These are phyloP conservation scores for Brassica hybrid DNA, from an alignment of 441 rosid species.

Conservation along the genomic window DNA sequence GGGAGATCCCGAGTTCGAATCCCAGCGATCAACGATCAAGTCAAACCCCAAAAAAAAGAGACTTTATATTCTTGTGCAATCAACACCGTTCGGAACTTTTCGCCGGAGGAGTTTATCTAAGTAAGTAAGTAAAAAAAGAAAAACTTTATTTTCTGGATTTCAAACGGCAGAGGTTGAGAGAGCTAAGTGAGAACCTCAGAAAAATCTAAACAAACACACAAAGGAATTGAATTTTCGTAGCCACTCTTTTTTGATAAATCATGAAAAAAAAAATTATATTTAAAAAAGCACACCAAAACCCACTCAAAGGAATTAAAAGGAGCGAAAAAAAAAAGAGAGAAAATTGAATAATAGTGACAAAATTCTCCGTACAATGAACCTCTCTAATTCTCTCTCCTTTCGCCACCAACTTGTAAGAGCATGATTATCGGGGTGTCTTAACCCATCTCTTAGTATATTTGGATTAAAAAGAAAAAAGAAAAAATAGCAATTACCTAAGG, in stretches of 20 bases:
- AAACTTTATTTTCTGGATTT: neutral
- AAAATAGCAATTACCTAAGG: too few species aligned
- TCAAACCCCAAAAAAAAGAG: neutral
- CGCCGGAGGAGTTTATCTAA: neutral
- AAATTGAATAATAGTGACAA: constrained; percentile 22
- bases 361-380: constrained; percentile 32
- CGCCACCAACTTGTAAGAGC: constrained; percentile 9
- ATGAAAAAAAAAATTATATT: neutral
- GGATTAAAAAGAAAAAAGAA: too few species aligned
- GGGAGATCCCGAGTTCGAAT: neutral
- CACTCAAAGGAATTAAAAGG: constrained; percentile 6
- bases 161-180: constrained; percentile 9
- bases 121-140: too few species aligned
- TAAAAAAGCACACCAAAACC: constrained; percentile 20
- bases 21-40: constrained; percentile 26
- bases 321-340: neutral
- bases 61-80: neutral
- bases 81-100: constrained; percentile 13
- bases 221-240: constrained; percentile 3
- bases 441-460: too few species aligned
- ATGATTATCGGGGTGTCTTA: too few species aligned
- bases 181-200: constrained; percentile 16
- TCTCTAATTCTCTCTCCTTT: constrained; percentile 24
- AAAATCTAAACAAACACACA: neutral
- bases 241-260: constrained; percentile 30